These are phyloP conservation scores for Emergomyces pasteurianus DNA, from an alignment of 2,329 filamentous ascomycete genomes.

Conservation along the genomic window DNA sequence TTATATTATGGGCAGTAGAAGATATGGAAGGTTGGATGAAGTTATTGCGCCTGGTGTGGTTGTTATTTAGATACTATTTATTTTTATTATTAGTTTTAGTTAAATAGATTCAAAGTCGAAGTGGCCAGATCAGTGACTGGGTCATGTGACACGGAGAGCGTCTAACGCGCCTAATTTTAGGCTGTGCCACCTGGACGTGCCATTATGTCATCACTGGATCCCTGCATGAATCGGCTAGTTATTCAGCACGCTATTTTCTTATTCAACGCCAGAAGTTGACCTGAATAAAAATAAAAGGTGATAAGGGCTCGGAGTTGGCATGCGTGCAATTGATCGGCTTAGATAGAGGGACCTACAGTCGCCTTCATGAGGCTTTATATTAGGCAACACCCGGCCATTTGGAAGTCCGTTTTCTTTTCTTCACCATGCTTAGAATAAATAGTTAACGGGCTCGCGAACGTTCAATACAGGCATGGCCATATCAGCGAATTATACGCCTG, in stretches of 20 bases:
- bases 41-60: not conserved
- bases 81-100: no score
- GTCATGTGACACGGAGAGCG: not conserved
- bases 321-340: not conserved
- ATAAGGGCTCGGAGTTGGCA: not conserved
- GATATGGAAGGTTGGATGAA: no score
- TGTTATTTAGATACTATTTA: no score
- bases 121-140: conserved; percentile 2
- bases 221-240: not conserved
- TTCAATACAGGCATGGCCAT: conserved; percentile 18
- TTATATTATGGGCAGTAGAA: not conserved
- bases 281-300: not conserved
- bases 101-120: not conserved
- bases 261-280: not conserved
- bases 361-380: not conserved
- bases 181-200: not conserved
- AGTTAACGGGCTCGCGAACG: not conserved
- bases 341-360: not conserved
- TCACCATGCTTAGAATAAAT: not conserved
- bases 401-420: not conserved
- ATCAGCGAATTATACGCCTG: conserved; percentile 31
- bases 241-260: not conserved
- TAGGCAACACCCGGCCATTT: not conserved
- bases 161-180: not conserved
- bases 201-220: not conserved